phyloP scores from a whole-genome alignment of 345 rosid species.

The Erysimum cheiranthoides region DNA sequence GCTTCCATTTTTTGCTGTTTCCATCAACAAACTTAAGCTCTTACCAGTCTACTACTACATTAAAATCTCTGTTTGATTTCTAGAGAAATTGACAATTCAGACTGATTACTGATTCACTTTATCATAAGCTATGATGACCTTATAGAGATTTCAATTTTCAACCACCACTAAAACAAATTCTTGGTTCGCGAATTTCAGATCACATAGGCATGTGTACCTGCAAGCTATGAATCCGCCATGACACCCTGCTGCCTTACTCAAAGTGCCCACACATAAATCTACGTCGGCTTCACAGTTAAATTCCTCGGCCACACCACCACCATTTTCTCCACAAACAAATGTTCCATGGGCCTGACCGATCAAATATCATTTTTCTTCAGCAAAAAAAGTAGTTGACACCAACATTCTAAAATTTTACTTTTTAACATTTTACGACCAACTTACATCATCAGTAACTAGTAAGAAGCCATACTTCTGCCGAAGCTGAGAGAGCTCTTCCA shows the following conservation, averaged over 20 bases:
- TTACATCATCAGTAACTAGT: slow-evolving; percentile 91
- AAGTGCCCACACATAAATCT: slow-evolving; percentile 87
- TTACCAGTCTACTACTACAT: not conserved
- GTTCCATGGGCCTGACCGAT: slow-evolving; percentile 91
- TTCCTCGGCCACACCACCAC: slow-evolving; percentile 92
- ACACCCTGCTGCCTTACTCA: slow-evolving; percentile 99
- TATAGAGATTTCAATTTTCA: not conserved
- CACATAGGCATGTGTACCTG: slow-evolving; percentile 57
- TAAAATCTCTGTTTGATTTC: not conserved
- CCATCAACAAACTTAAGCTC: slow-evolving; percentile 4
- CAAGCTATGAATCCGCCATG: slow-evolving; percentile 97
- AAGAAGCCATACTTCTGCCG: slow-evolving; percentile 76
- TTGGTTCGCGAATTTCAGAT: not conserved
- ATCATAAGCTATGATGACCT: slow-evolving; percentile 8
- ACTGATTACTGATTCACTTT: not conserved
- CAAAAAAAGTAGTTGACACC: not conserved
- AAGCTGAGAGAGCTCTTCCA: slow-evolving; percentile 75
- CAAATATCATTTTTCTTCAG: slow-evolving; percentile 26
- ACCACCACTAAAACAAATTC: slow-evolving; percentile 3
- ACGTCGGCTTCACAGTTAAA: slow-evolving; percentile 81
- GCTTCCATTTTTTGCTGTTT: slow-evolving; percentile 89
- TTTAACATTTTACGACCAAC: slow-evolving; percentile 38
- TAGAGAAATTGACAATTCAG: not conserved
- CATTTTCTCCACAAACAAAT: slow-evolving; percentile 88
- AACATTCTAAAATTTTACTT: not conserved